Evolutionary conservation across 1,139 yeast species (phyloP).

Genomic region (Meyerozyma carpophila): DNA sequence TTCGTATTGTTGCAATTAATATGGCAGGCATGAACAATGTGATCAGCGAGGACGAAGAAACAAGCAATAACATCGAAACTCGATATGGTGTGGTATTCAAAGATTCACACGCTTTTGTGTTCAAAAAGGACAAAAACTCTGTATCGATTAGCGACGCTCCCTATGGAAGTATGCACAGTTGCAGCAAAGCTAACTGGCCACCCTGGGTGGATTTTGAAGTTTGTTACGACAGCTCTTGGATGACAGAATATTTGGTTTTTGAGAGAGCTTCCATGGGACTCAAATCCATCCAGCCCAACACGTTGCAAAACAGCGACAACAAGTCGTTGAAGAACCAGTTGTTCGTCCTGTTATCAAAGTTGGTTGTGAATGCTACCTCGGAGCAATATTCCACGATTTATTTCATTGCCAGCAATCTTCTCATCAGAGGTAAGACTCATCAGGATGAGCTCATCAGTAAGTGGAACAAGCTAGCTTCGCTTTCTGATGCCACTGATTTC

Average conservation of each 20-base stretch:
- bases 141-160: slow-evolving; percentile 20
- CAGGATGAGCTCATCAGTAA: slow-evolving; percentile 53
- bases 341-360: slow-evolving; percentile 59
- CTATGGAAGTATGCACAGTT: slow-evolving; percentile 19
- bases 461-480: slow-evolving; percentile 59
- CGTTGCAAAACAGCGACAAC: slow-evolving; percentile 29
- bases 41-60: slow-evolving; percentile 30
- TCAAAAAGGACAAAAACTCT: slow-evolving; percentile 36
- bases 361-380: slow-evolving; percentile 69
- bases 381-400: slow-evolving; percentile 65
- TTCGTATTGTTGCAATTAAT: slow-evolving; percentile 57
- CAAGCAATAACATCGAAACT: slow-evolving; percentile 55
- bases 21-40: slow-evolving; percentile 42
- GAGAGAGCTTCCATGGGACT: slow-evolving; percentile 60
- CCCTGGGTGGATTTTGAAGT: slow-evolving; percentile 79
- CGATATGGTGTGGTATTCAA: slow-evolving; percentile 65
- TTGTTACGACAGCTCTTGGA: slow-evolving; percentile 60
- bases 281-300: slow-evolving; percentile 62
- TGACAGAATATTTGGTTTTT: slow-evolving; percentile 52
- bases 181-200: slow-evolving; percentile 52
- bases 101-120: slow-evolving; percentile 68
- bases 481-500: slow-evolving; percentile 65
- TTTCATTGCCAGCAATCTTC: slow-evolving; percentile 56
- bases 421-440: slow-evolving; percentile 63
- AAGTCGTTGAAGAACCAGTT: slow-evolving; percentile 24